Base-by-base conservation (phyloP, 179 eudicot species). In the Camellia oleifera region DNA sequence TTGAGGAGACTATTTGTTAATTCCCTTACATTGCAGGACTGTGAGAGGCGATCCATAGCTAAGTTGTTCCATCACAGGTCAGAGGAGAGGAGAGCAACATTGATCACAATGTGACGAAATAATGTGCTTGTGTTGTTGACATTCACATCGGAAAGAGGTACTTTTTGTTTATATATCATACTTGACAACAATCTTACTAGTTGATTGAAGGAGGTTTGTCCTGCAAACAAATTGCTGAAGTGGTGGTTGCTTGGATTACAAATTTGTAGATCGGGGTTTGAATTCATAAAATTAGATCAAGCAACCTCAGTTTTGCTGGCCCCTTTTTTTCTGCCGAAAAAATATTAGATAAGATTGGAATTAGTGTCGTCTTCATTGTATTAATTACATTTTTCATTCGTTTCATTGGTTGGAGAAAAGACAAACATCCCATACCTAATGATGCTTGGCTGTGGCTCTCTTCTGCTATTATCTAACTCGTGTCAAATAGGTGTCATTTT, bases 21-120 rank as follows among this genome's bases (percentile, higher is more conserved):
- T 65, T 50, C 81, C 11, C 54, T 79, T 53, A 48, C 67, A 58
- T 83, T 83, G 66, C 90, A 94, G 98, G 98, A 94, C 83, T 94
- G 98, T 84, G 98, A 94, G 84, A 89, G 98, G 85, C 86, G 97
- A 81, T 81, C 84, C 74, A 88, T 94, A 44, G 97, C 97, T 12
- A 94, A 94, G 83, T 82, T 93, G 84, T 94, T 83, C 88, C 94
- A 65, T 77, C 97, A 92, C 80, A 86, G 94, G 82, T 77, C 88
- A 60, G 94, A 89, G 75, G 94, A 92, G 80, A 88, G 78, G 80
- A 87, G 86, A 87, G 86, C 72, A 82, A 56, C 46, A 61, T 69
- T 42, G 69, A 81, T 66, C 84, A 64, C 32, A 84, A 72, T 45
- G 82, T 72, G 78, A 81, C 81, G 2, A 88, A 84, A 84, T 93